Percentiles rank a stretch among this genome's conserved stretches.
Conservation (phyloP, 116 monocot species). For the Papilionanthe hybrid region DNA sequence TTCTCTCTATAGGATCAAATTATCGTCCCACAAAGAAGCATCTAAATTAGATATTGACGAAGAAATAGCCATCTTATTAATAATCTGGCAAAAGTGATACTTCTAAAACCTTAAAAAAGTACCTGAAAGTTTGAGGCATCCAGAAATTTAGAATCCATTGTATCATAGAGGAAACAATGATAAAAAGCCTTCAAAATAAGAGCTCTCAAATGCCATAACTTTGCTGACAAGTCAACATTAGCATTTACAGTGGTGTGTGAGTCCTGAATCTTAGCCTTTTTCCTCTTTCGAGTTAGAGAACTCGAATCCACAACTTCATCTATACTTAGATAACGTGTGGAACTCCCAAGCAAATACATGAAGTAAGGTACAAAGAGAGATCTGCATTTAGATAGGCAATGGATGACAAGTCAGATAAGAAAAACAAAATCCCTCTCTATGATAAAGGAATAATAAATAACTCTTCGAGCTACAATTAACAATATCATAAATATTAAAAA, state of each 20-base stretch:
- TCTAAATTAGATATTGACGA: no score
- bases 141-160: conserved; percentile 60
- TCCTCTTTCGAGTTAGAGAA: conserved; percentile 42
- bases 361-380: conserved; percentile 95
- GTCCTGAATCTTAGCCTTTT: conserved; percentile 59
- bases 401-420: neutral
- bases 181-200: conserved; percentile 66
- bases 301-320: conserved; percentile 26
- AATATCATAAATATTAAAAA: neutral
- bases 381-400: conserved; percentile 24
- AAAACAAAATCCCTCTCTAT: neutral
- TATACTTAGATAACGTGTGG: conserved; percentile 44
- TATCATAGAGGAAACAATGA: conserved; percentile 81
- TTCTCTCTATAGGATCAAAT: no score
- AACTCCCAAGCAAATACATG: conserved; percentile 81
- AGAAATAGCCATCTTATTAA: neutral
- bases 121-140: conserved; percentile 94
- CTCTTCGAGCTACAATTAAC: neutral
- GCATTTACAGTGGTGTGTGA: conserved; percentile 13
- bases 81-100: neutral
- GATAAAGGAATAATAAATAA: neutral
- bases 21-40: no score
- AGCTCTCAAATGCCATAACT: conserved; percentile 82
- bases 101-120: conserved; percentile 11
- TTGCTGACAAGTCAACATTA: conserved; percentile 21